Base-by-base conservation (phyloP, 768 basidiomycete species). In the Boletus coccyginus region DNA sequence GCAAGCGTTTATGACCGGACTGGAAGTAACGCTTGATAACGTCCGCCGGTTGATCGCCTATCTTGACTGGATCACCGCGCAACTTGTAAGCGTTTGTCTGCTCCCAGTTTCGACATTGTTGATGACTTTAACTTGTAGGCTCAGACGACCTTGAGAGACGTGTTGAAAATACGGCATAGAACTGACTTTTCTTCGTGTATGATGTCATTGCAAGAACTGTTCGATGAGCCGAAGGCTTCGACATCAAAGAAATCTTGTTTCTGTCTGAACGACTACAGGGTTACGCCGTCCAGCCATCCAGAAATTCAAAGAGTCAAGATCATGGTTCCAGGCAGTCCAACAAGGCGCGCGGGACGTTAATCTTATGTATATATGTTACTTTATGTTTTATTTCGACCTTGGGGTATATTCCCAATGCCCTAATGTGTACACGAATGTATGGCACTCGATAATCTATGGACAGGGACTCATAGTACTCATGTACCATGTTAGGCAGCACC, bases 31-130 rank as follows among this genome's bases (percentile, higher is more conserved):
- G 11, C 59, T 66, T 7, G 58, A 59, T 32, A 63, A 66, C 40
- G 42, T 62, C 16, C 60, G 36, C 12, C 63, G 58, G 27, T 53
- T 71, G 49, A 51, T 49, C 9, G 61, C 60, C 13, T 68, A 71
- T 38, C 67, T 71, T 27, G 70, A 71, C 12, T 66, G 62, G 64
- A 68, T 66, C 8, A 59, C 71, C 3, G 62, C 66, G 5, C 57
- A 61, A 11, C 55, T 71, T n/a, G 70, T 63, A 49, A 47, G 71
- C 45, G 16, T 16, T 9, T 43, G 14, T 24, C 38, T 27, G 5
- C 5, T 31, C 41, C 27, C 21, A 14, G 32, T 31, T 32, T 48
- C 14, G 45, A 32, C 14, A 3, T 19, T n/a, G 6, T 44, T 67
- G 39, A 66, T 42, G 13, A 27, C 31, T 42, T 21, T 31, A 32